A percentile compares a stretch with the other conserved stretches of the same genome.
phyloP scores from a whole-genome alignment of 2,329 filamentous ascomycete genomes.

The Chrysosporium keratinophilum region DNA sequence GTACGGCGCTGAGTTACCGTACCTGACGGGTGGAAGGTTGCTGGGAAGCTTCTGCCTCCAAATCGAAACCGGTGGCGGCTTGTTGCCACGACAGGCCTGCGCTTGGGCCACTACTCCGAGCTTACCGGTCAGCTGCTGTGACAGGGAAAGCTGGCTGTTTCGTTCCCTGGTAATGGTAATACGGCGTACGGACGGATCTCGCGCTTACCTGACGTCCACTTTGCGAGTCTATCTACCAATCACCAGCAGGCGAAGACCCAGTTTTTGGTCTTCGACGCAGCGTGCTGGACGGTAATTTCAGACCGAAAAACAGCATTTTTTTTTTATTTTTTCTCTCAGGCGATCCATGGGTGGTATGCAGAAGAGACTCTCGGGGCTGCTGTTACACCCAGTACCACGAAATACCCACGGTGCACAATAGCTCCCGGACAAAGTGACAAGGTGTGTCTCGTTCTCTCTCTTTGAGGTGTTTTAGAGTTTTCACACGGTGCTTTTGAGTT shows the following conservation, averaged over 20 bases:
- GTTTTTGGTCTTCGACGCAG: background rate
- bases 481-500: slow-evolving; percentile 5
- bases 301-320: background rate
- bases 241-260: background rate
- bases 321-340: slow-evolving; percentile 6
- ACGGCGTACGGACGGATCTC: slow-evolving; percentile 2
- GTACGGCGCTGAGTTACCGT: background rate
- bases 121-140: background rate
- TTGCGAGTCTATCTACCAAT: slow-evolving; percentile 7
- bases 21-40: background rate
- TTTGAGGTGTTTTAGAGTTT: background rate
- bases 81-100: background rate
- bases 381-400: slow-evolving; percentile 10
- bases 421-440: slow-evolving; percentile 3
- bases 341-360: slow-evolving; percentile 7
- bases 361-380: slow-evolving; percentile 6
- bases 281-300: slow-evolving; percentile 1
- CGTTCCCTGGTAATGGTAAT: background rate
- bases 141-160: background rate
- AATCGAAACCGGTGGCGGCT: background rate
- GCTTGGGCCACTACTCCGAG: slow-evolving; percentile 3
- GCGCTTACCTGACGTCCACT: slow-evolving; percentile 4
- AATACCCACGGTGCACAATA: slow-evolving; percentile 2
- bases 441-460: slow-evolving; percentile 7
- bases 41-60: background rate